Conservation (phyloP, 2,329 filamentous ascomycete species). For the Diaporthe aspalathi region DNA sequence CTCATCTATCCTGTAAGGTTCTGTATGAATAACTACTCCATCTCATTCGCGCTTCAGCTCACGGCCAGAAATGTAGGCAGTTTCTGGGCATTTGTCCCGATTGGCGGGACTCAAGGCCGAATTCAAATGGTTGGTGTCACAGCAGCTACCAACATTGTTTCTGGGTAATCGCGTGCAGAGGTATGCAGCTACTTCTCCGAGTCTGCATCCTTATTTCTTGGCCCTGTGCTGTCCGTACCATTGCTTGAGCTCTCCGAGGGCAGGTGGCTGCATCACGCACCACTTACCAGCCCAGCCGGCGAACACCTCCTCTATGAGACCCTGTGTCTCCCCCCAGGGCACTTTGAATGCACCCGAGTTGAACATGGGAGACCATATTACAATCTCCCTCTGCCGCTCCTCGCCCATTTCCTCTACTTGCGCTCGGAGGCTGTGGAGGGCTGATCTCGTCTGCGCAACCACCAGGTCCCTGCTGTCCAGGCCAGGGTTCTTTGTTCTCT, state of each 20-base stretch:
- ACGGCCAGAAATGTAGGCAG: not conserved
- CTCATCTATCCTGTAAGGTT: not conserved
- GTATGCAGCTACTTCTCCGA: not conserved
- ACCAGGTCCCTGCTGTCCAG: constrained; percentile 39
- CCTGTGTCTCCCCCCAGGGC: constrained; percentile 41
- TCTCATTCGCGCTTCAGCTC: not conserved
- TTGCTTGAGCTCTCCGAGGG: not conserved
- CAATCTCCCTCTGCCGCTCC: constrained; percentile 1
- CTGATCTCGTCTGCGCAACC: constrained; percentile 39
- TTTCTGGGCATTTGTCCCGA: not conserved
- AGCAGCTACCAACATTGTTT: no score
- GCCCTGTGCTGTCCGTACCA: not conserved
- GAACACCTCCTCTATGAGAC: constrained; percentile 18
- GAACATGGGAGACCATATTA: constrained; percentile 43
- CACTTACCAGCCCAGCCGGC: constrained; percentile 6
- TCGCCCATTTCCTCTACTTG: constrained; percentile 39
- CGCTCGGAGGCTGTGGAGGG: constrained; percentile 39
- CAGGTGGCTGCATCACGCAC: constrained; percentile 7
- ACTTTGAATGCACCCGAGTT: constrained; percentile 43
- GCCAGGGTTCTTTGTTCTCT: constrained; percentile 38
- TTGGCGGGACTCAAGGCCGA: not conserved
- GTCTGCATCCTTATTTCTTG: not conserved
- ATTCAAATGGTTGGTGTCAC: no score
- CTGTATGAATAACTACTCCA: not conserved
- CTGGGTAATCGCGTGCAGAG: no score